Conservation (phyloP, 805 yeast species). For the Metschnikowia amazonensis region DNA sequence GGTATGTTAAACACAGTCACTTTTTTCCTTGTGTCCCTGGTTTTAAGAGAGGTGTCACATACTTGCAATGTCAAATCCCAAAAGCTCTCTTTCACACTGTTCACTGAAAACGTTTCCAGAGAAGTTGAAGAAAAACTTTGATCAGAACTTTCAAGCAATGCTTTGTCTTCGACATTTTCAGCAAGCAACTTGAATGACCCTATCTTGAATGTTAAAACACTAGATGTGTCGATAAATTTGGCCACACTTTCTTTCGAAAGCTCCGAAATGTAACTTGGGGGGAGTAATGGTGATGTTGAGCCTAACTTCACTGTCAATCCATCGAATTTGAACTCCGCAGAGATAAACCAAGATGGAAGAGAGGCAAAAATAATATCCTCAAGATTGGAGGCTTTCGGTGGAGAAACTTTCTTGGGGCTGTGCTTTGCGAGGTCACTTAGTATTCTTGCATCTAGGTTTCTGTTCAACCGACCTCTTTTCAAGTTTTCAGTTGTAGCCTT, state of each 20-base stretch:
- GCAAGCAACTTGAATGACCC: neutral
- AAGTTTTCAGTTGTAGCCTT: conserved; percentile 23
- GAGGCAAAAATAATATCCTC: conserved; percentile 17
- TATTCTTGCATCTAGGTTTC: conserved; percentile 24
- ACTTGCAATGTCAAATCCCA: conserved; percentile 24
- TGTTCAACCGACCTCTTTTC: conserved; percentile 28
- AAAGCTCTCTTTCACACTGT: conserved; percentile 10
- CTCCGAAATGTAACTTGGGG: conserved; percentile 17
- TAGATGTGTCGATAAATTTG: conserved; percentile 12
- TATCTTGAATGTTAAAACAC: conserved; percentile 13
- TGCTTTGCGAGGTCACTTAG: conserved; percentile 8
- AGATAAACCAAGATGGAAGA: conserved; percentile 35
- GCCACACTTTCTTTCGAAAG: conserved; percentile 19
- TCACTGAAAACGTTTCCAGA: conserved; percentile 27
- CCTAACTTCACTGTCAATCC: conserved; percentile 27
- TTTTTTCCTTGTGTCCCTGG: conserved; percentile 15
- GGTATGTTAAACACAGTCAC: conserved; percentile 23
- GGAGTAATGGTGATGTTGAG: conserved; percentile 38
- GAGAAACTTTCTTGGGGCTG: neutral
- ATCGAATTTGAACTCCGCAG: conserved; percentile 18
- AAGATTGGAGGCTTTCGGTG: neutral
- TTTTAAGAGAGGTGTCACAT: conserved; percentile 16
- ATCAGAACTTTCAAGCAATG: neutral
- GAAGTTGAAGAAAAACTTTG: conserved; percentile 20
- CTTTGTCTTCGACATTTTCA: conserved; percentile 2